Evolutionary conservation across 768 basidiomycete species (phyloP).

Genomic region (Mycena rosella): DNA sequence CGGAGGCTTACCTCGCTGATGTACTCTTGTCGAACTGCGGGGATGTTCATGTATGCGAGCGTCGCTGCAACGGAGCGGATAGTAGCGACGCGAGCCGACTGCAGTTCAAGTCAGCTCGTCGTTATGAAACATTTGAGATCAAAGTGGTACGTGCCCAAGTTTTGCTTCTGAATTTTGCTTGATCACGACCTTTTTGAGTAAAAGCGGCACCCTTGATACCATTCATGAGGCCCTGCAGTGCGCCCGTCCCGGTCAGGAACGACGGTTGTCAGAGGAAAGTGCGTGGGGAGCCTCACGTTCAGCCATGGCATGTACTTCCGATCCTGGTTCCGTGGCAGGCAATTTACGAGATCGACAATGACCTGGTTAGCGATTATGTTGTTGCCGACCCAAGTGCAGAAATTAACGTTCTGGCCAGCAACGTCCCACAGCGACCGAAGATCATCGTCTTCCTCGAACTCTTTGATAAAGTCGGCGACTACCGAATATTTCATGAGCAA

Average conservation of each 20-base stretch:
- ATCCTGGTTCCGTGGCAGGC: slow-evolving; percentile 5
- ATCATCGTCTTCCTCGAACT: slow-evolving; percentile 7
- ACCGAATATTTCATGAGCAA: background rate
- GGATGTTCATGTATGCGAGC: slow-evolving; percentile 10
- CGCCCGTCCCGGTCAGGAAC: background rate
- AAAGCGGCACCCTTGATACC: slow-evolving; percentile 13
- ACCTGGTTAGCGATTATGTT: slow-evolving; percentile 9
- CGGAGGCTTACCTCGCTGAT: slow-evolving; percentile 7
- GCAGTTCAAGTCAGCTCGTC: slow-evolving; percentile 6
- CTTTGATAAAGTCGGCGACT: slow-evolving; percentile 9
- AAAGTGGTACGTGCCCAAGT: slow-evolving; percentile 8
- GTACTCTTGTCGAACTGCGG: slow-evolving; percentile 2
- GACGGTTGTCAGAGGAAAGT: slow-evolving; percentile 12
- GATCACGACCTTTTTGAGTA: slow-evolving; percentile 2
- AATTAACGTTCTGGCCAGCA: slow-evolving; percentile 2
- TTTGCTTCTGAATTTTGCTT: slow-evolving; percentile 11
- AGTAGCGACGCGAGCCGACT: slow-evolving; percentile 9
- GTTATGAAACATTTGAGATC: slow-evolving; percentile 2
- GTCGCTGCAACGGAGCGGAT: slow-evolving; percentile 11
- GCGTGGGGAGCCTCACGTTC: slow-evolving; percentile 9
- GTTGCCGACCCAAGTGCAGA: slow-evolving; percentile 6
- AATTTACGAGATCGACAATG: slow-evolving; percentile 14
- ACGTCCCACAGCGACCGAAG: slow-evolving; percentile 8
- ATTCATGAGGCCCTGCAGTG: slow-evolving; percentile 6
- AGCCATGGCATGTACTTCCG: slow-evolving; percentile 11